Percentiles rank a stretch among this genome's conserved stretches.
Conservation (phyloP, 2,329 filamentous ascomycete genomes). For the Magnaporthiopsis incrustans region DNA sequence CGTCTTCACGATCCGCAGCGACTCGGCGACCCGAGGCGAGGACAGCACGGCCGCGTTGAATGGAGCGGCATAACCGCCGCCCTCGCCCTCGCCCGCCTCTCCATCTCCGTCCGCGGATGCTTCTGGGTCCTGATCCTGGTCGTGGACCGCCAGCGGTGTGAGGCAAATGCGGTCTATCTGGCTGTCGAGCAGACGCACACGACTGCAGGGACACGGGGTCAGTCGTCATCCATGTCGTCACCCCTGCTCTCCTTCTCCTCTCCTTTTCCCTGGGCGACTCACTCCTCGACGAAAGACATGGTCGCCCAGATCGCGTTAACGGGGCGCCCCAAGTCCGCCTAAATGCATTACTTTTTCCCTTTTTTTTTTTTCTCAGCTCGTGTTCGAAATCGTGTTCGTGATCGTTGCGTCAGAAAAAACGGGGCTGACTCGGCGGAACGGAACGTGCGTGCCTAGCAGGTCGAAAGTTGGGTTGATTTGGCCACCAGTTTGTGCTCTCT, state of each 20-base stretch:
- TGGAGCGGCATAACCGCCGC: constrained; percentile 18
- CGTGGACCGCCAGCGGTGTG: constrained; percentile 33
- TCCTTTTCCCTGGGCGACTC: constrained; percentile 17
- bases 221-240: constrained; percentile 23
- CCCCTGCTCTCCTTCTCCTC: neutral
- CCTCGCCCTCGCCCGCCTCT: constrained; percentile 3
- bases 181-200: constrained; percentile 19
- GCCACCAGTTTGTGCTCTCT: neutral
- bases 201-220: constrained; percentile 7
- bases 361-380: neutral
- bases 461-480: neutral
- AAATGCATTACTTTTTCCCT: neutral
- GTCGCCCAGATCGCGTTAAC: constrained; percentile 6
- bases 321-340: neutral
- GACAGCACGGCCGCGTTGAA: constrained; percentile 33
- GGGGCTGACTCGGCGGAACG: neutral
- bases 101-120: constrained; percentile 15
- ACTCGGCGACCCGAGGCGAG: constrained; percentile 47
- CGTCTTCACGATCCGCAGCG: constrained; percentile 61
- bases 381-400: constrained; percentile 6
- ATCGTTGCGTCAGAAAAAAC: neutral
- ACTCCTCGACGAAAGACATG: constrained; percentile 43
- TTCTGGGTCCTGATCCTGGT: constrained; percentile 11
- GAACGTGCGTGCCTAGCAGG: neutral
- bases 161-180: constrained; percentile 57